These are phyloP conservation scores for Pholiota molesta DNA, from an alignment of 768 basidiomycete genomes.

Conservation along the genomic window DNA sequence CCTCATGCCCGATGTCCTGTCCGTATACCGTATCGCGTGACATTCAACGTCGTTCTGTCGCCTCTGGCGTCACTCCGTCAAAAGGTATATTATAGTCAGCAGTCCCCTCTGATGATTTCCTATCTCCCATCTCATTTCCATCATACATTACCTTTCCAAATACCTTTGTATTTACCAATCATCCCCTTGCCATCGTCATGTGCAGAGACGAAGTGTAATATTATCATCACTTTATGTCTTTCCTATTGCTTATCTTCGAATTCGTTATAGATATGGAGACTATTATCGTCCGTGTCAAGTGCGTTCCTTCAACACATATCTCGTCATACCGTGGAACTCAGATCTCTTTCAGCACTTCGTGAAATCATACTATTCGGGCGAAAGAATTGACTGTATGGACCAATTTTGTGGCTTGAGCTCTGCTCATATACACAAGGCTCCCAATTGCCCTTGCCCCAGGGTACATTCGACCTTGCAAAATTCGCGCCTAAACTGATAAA, in stretches of 20 bases:
- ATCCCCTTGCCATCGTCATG: conserved; percentile 36
- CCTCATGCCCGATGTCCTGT: conserved; percentile 14
- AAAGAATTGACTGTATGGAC: conserved; percentile 55
- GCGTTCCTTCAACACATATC: conserved; percentile 11
- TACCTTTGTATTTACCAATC: not conserved
- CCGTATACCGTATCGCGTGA: conserved; percentile 34
- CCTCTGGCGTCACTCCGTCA: conserved; percentile 24
- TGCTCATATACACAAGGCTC: conserved; percentile 63
- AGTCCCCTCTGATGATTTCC: conserved; percentile 17
- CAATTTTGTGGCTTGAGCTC: conserved; percentile 55
- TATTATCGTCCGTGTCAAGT: conserved; percentile 44
- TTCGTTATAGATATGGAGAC: conserved; percentile 40
- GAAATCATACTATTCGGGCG: conserved; percentile 62
- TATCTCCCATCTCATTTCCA: conserved; percentile 23
- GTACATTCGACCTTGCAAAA: conserved; percentile 28
- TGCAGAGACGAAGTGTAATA: conserved; percentile 61
- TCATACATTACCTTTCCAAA: conserved; percentile 13
- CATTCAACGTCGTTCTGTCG: conserved; percentile 24
- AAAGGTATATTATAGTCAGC: conserved; percentile 30
- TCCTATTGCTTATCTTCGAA: conserved; percentile 10
- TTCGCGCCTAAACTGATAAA: not conserved
- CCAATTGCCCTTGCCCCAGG: conserved; percentile 56
- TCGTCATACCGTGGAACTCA: conserved; percentile 1
- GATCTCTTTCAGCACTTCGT: conserved; percentile 59
- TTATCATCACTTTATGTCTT: conserved; percentile 11